A percentile compares a stretch with the other conserved stretches of the same genome.
phyloP scores from a whole-genome alignment of 345 rosid species.

The Citrus medica region DNA sequence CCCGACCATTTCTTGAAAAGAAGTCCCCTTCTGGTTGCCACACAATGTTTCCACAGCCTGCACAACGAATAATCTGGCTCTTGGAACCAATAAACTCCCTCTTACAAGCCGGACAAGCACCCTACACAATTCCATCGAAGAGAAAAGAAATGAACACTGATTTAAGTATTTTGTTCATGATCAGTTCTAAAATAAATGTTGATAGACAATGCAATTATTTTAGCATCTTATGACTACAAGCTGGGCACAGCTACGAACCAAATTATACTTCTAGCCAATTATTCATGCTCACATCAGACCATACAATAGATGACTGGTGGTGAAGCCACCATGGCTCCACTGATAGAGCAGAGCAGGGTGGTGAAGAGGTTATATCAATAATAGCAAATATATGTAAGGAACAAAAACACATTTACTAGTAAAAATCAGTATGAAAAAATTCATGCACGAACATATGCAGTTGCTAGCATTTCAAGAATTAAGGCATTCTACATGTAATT shows the following conservation, averaged over 20 bases:
- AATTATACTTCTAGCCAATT: not conserved
- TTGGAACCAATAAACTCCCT: slow-evolving; percentile 83
- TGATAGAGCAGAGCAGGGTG: not conserved
- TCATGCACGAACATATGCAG: not conserved
- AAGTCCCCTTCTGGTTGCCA: slow-evolving; percentile 88
- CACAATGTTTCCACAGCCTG: slow-evolving; percentile 82
- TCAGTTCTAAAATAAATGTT: not conserved
- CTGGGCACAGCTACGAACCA: not conserved
- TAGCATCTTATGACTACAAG: not conserved
- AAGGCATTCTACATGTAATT: not conserved
- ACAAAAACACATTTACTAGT: not conserved
- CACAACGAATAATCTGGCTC: slow-evolving; percentile 69
- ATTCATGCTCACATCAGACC: not conserved
- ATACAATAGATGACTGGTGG: not conserved
- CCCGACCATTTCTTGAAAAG: slow-evolving; percentile 49
- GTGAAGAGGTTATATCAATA: not conserved
- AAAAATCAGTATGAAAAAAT: not conserved
- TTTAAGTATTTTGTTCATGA: not conserved
- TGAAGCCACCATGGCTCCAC: not conserved
- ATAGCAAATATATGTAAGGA: not conserved
- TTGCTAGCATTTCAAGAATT: not conserved
- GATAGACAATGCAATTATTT: not conserved
- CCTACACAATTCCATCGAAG: slow-evolving; percentile 37
- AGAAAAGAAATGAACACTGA: not conserved
- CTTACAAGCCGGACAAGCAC: slow-evolving; percentile 91